Percentiles rank a stretch among this genome's conserved stretches.
Evolutionary conservation across 2,329 filamentous ascomycete genomes (phyloP).

Genomic region (Aspergillus nomiae): DNA sequence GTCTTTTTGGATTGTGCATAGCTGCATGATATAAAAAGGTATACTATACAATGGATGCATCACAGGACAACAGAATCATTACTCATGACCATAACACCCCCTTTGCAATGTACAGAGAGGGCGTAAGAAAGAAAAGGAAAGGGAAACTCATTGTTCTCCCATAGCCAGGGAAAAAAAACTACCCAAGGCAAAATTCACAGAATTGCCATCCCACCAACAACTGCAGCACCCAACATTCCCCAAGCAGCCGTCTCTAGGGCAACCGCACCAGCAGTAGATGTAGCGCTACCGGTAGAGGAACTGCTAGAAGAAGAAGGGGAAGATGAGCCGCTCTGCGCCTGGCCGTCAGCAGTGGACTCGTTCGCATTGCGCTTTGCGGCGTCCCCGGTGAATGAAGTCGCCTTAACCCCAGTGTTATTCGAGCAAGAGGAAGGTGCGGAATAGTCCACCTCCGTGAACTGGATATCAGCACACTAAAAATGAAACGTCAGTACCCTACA

Average conservation of each 20-base stretch:
- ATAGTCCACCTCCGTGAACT: constrained; percentile 57
- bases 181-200: constrained; percentile 23
- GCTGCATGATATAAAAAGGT: not conserved
- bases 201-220: constrained; percentile 35
- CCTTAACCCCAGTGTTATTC: constrained; percentile 59
- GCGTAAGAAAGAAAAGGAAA: not conserved
- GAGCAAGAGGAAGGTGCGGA: constrained; percentile 54
- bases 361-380: constrained; percentile 48
- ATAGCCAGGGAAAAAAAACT: not conserved
- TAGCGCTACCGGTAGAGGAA: constrained; percentile 14
- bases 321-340: constrained; percentile 31
- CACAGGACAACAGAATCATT: not conserved
- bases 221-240: constrained; percentile 38
- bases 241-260: constrained; percentile 38
- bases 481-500: not conserved
- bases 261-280: constrained; percentile 32
- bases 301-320: constrained; percentile 8
- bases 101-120: not conserved
- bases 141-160: not conserved
- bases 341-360: constrained; percentile 38
- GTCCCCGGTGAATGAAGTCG: constrained; percentile 43
- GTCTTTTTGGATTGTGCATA: not conserved
- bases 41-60: not conserved
- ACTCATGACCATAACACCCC: not conserved
- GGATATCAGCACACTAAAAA: constrained; percentile 70